Evolutionary conservation across 2,329 filamentous ascomycete species (phyloP).

Genomic region (Neophaeococcomyces aloes): DNA sequence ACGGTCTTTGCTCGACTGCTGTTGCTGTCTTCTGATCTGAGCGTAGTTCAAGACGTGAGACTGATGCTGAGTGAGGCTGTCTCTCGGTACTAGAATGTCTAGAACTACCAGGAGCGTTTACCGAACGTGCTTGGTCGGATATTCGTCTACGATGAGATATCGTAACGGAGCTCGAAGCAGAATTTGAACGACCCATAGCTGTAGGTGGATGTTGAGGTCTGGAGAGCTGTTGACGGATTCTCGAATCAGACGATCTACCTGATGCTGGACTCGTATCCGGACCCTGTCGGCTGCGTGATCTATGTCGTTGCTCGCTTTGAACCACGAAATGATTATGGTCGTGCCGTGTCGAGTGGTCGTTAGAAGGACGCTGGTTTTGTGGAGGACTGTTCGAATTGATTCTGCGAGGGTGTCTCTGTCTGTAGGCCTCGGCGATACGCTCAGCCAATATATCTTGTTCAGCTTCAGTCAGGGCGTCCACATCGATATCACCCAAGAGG

Average conservation of each 20-base stretch:
- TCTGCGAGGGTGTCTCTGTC: conserved; percentile 57
- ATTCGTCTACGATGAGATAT: conserved; percentile 4
- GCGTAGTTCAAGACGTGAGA: not conserved
- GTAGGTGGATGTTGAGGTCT: conserved; percentile 4
- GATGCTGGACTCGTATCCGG: not conserved
- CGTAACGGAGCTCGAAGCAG: conserved; percentile 3
- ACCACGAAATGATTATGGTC: not conserved
- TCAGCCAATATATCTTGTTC: conserved; percentile 87
- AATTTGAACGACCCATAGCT: conserved; percentile 3
- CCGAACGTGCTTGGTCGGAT: conserved; percentile 1
- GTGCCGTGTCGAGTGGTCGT: not conserved
- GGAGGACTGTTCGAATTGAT: conserved; percentile 29
- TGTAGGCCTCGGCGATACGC: conserved; percentile 79
- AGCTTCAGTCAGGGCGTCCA: conserved; percentile 72
- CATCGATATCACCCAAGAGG: conserved; percentile 72
- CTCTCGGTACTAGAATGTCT: not conserved
- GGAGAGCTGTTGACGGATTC: not conserved
- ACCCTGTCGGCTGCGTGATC: conserved; percentile 1
- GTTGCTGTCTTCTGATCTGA: too few relatives aligned
- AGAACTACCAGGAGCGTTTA: not conserved
- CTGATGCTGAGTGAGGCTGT: not conserved
- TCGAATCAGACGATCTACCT: not conserved
- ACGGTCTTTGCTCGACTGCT: too few relatives aligned
- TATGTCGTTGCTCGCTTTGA: not conserved
- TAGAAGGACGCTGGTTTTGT: conserved; percentile 19